Evolutionary conservation across 176 grass and related monocot genomes (phyloP), one percentile per base, ranked within the genome.

Genomic region (Pontederia crassipes): DNA sequence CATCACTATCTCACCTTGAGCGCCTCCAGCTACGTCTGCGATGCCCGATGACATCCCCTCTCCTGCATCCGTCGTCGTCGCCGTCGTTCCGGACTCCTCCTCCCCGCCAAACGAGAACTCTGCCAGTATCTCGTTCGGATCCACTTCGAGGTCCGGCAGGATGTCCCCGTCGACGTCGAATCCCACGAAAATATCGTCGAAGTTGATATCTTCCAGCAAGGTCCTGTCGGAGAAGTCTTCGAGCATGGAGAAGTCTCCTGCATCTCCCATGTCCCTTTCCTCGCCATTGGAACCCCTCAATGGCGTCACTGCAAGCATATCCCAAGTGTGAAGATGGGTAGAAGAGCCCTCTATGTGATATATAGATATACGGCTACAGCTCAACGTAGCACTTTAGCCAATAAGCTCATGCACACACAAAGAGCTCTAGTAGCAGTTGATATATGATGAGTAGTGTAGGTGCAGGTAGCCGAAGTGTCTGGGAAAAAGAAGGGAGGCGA

Each of bases 61-160:
- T 29, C 27, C 2, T 14, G 27, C n/a, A 13, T 4, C 8, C 27
- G 9, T 35, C 28, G 28, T 60, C 28, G 28, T 60, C 47, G 62
- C 20, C 62, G 62, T 12, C 62, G 17, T 14, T 0, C 11, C 59
- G 14, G 14, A 40, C 8, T 2, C 59, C 59, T 62, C 59, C 35
- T 18, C 18, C 18, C 14, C 10, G n/a, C n/a, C 62, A 1, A 68
- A 64, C 28, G 72, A 78, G 69, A 98, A 89, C 59, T 83, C 88
- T 2, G 88, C 84, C 13, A 98, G 78, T 74, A 98, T 80, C 62
- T 98, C 94, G 2, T 67, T 59, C 54, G 93, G 81, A 79, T 98
- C 93, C 62, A 88, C 81, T 79, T 89, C 94, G 10, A 98, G 94
- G 85, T 93, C 84, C 1, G 88, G 94, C 66, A 98, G 80, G 55